Base-by-base conservation (phyloP, 345 rosid genomes). In the Bretschneidera sinensis region DNA sequence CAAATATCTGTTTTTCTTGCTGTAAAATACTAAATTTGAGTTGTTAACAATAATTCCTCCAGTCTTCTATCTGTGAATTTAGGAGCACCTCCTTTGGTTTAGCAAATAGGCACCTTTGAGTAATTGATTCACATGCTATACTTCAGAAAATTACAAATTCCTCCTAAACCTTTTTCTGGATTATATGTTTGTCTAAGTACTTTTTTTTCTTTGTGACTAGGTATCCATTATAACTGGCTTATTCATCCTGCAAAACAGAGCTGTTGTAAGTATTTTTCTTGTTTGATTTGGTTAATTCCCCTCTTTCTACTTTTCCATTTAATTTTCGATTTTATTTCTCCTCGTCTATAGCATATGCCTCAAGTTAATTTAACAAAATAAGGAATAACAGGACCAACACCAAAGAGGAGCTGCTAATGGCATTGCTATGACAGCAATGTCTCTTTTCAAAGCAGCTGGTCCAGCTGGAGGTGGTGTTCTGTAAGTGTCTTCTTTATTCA, bases 341-440 rank as follows among this genome's bases (percentile, higher is more conserved):
- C 45, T 39, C 15, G 10, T 39, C 16, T 39, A 14, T 39, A 7
- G 11, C 4, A 39, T 39, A 14, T 39, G 15, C 11, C 11, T 9
- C 10, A 1, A 39, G 15, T 39, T 39, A n/a, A n/a, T n/a, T n/a
- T n/a, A n/a, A n/a, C n/a, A 13, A 6, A 43, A 24, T 18, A 15
- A 24, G 54, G 15, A 9, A 58, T 15, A 57, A 72, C 49, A 84
- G 89, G 73, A 81, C 24, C 90, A 82, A 66, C 66, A 71, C 71
- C 87, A 82, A 64, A 74, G 85, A 70, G 90, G 82, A 61, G 82
- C 85, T 53, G 90, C 90, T 19, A 84, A 84, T 71, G 90, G 90
- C 54, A 60, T 84, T 61, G 80, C 90, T 49, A 76, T 79, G 77
- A 82, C 90, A 43, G 85, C 57, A 65, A 82, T 84, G 90, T 84